These are phyloP conservation scores for Xylariaceae sp. DNA, from an alignment of 2,329 filamentous ascomycete species.

Conservation along the genomic window DNA sequence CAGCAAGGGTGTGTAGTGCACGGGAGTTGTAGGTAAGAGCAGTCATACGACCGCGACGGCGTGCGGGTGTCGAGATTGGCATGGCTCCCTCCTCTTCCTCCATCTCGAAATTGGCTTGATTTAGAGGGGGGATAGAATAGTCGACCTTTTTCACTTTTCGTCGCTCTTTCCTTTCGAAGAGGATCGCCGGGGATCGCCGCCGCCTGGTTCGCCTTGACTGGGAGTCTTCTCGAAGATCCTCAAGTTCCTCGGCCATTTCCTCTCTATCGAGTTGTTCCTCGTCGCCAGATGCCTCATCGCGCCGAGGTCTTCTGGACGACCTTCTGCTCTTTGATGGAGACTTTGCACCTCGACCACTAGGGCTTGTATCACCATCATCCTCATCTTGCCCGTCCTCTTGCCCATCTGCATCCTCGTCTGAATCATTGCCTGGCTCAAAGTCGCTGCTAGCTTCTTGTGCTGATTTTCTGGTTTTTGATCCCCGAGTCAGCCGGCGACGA, in stretches of 20 bases:
- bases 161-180: conserved; percentile 55
- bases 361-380: conserved; percentile 48
- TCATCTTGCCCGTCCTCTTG: conserved; percentile 33
- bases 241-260: conserved; percentile 64
- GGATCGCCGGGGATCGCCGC: conserved; percentile 53
- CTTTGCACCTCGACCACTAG: conserved; percentile 49
- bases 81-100: conserved; percentile 64
- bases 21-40: conserved; percentile 68
- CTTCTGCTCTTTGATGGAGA: conserved; percentile 34
- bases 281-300: conserved; percentile 51
- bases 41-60: conserved; percentile 61
- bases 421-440: conserved; percentile 60
- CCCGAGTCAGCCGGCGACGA: conserved; percentile 49
- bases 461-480: conserved; percentile 45
- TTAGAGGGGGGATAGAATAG: conserved; percentile 81
- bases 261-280: conserved; percentile 60
- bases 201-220: conserved; percentile 49
- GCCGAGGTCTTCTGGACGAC: conserved; percentile 47
- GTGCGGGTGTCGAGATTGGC: conserved; percentile 65
- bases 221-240: conserved; percentile 58
- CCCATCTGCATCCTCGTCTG: conserved; percentile 52
- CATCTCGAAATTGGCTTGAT: conserved; percentile 68
- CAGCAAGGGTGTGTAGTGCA: conserved; percentile 82
- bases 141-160: conserved; percentile 68
- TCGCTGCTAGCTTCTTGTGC: conserved; percentile 57